Conservation (phyloP, 129 eudicot genomes). For the Pittosporum tobira region DNA sequence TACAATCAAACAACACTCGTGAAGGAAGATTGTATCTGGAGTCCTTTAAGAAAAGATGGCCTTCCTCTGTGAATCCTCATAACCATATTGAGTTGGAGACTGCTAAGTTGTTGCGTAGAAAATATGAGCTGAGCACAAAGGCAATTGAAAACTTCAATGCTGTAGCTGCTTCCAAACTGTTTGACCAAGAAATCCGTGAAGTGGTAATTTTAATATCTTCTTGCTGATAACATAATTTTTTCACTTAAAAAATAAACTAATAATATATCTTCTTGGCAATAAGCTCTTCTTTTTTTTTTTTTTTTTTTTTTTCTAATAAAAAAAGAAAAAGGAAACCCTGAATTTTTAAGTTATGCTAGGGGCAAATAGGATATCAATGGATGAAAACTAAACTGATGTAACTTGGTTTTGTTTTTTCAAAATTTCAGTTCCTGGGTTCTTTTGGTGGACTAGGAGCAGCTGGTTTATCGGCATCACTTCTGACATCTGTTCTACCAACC, state of each 20-base stretch:
- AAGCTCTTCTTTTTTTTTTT: no score
- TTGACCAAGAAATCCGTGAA: constrained; percentile 95
- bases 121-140: constrained; percentile 41
- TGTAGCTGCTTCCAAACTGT: constrained; percentile 74
- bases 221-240: background rate
- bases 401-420: background rate
- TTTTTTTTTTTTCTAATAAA: no score
- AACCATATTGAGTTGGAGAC: constrained; percentile 31
- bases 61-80: constrained; percentile 33
- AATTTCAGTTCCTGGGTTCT: constrained; percentile 70
- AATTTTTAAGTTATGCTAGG: no score
- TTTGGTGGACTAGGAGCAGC: constrained; percentile 96
- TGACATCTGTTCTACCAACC: constrained; percentile 85
- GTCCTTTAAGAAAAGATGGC: constrained; percentile 65
- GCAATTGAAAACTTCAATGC: constrained; percentile 60
- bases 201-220: constrained; percentile 40
- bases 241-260: no score
- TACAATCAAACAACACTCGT: constrained; percentile 49
- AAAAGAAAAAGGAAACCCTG: no score
- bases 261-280: no score
- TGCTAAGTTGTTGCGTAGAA: constrained; percentile 37
- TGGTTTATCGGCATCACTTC: constrained; percentile 86
- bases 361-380: no score
- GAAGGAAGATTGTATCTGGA: constrained; percentile 53
- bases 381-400: background rate